Base-by-base conservation (phyloP, 1,139 yeast species). In the Sugiyamaella grinbergsii region DNA sequence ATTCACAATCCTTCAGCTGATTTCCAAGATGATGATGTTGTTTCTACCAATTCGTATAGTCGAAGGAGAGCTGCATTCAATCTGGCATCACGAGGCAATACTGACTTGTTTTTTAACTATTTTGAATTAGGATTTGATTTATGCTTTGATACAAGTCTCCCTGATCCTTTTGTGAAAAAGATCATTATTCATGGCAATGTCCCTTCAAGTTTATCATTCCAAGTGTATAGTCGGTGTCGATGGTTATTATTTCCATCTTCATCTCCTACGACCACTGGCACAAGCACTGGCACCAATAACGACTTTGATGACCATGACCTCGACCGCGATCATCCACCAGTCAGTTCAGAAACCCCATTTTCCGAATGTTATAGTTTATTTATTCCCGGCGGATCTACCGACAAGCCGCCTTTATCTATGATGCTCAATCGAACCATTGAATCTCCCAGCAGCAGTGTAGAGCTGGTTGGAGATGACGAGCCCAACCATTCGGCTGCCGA, bases 161-260 rank as follows among this genome's bases (percentile, higher is more conserved):
- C 51, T 20, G 54, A 55, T 39, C 58, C 67, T 4, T 52, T 55
- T 5, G 66, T 64, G 20, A 59, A 61, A 43, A 67, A 66, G 53
- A 40, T 66, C 8, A 57, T 66, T 13, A 28, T 66, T 3, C 71
- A 66, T 46, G 67, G 69, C 20, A 67, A 67, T 52, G 50, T 66
- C 15, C 70, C 71, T 2, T 66, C 66, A 4, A 56, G 67, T 16
- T 54, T 63, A 19, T 49, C 58, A 4, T 67, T 67, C 47, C 66
- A 63, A 41, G 62, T 58, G 46, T 65, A 65, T 43, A 55, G 54
- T 42, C 54, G 69, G 4, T 66, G 70, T 43, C 55, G 67, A n/a
- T 66, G 70, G 70, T 33, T 18, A 29, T 31, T 59, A 22, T 37
- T 41, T 37, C 45, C 46, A 29, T 31, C 45, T 39, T 22, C 19